Evolutionary conservation across 129 eudicot genomes (phyloP), one percentile per base, ranked within the genome.

Genomic region (Flaveria robusta): DNA sequence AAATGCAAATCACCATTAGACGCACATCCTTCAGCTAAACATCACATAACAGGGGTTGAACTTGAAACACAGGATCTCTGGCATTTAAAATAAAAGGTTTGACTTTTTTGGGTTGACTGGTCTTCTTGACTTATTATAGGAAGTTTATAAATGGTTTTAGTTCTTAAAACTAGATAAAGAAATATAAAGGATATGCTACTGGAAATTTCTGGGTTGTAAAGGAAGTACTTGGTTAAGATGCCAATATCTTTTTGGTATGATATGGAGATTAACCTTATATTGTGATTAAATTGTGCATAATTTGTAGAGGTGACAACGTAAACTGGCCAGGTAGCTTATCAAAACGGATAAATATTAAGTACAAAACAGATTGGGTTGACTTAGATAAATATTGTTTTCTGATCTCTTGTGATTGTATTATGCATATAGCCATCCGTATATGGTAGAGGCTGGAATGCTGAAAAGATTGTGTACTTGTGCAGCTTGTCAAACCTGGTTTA

Each of bases 1-100:
- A 89, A 82, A 69, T 81, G 89, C 78, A 85, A 81, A 45, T 83
- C 79, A 14, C 85, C 88, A 4, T 64, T 79, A 18, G 86, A 87
- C 75, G 70, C 81, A 9, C 79, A 73, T 67, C 76, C 83, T 10
- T 39, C 69, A 12, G 67, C 79, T 0, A 85, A 81, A 74, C 83
- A 74, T 81, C 76, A 66, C 52, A 66, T 74, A 24, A 77, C 84
- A 1, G 86, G 91, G 69, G 70, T 83, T 51, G 87, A 78, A 75
- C 39, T 84, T 55, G 86, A 88, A 51, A 74, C 91, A 0, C 83
- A 50, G 20, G 91, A 86, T 67, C 83, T 88, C 45, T 69, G 75
- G 37, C 86, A 81, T 69, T 69, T 85, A 79, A 87, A 79, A 16
- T 78, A 42, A 13, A 47, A 65, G 18, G 43, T 77, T 76, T 81